Evolutionary conservation across 2,329 filamentous ascomycete species (phyloP), one percentile per base, ranked within the genome.

Genomic region (Verticillium zaregamsianum): DNA sequence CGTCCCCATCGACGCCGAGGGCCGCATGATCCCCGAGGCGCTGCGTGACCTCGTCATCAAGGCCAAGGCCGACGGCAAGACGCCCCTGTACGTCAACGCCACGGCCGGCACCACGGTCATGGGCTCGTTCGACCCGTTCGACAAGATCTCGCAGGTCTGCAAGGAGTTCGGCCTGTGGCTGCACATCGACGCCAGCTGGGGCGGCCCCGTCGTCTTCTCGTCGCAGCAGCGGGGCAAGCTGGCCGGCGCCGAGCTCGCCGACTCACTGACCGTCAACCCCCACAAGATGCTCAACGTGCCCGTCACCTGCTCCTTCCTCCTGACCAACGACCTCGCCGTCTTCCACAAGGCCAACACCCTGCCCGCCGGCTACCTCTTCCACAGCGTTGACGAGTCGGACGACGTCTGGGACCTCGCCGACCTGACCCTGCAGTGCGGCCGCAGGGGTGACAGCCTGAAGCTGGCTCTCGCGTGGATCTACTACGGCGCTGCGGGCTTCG

Each of bases 201-300:
- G 95, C 66, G 94, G 93, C 0, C 84, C 89, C 1, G 92, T 91
- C 63, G 82, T 91, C 66, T 97, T 98, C 77, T 90, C 87, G 0
- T 69, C 81, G n/a, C 77, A 77, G 62, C 88, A 90, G 54, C 79
- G 78, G 55, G 70, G 73, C 65, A 91, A 92, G 71, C 78, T 98
- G 11, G 74, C 79, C 1, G 94, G 94, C 15, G 80, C 84, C 2
- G 82, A 93, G 55, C 82, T 89, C 49, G 95, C 93, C 11, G 85
- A 97, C 75, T 92, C 88, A 15, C 80, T 98, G 45, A 92, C 93
- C 2, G 85, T 97, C 60, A 98, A 96, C 75, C 93, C 95, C 62
- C 95, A 99, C 79, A 98, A 98, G 79, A 98, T 98, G 95, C 85
- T 98, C 72, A 92, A 92, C 62, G 91, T 92, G 3, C 94, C 95